Evolutionary conservation across 352 stramenopile species (phyloP), one percentile per base, ranked within the genome.

Genomic region (Pelagophyceae sp.): DNA sequence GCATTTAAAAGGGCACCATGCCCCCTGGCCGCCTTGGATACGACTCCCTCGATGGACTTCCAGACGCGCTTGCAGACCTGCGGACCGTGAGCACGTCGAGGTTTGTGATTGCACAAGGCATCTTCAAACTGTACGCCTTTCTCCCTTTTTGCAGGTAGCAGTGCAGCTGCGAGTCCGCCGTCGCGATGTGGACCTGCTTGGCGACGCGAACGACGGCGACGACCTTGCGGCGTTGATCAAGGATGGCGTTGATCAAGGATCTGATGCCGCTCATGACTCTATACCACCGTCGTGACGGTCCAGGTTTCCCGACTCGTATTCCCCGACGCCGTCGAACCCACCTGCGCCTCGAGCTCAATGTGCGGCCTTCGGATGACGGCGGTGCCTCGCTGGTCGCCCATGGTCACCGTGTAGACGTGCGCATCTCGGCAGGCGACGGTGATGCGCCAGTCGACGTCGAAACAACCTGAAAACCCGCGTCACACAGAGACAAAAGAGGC

Each of bases 141-240:
- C 93, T 91, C 38, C 90, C 90, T 70, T 94, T 95, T 61, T 93
- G 83, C 75, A 94, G 89, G 75, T 90, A 95, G 32, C 88, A 93
- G 54, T 85, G 87, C 29, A 95, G 77, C 38, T 91, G 91, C 17
- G 86, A 83, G 76, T 93, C 92, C 83, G 91, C 89, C 23, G 87
- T 92, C 0, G 89, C 90, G 67, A 95, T 89, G 20, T 93, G 84
- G 60, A 95, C 92, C 40, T 1, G 31, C 70, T 80, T 80, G 29
- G 72, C 76, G 25, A 71, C 71, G 5, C 38, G 45, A 2, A 51
- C 67, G 2, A 80, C 6, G 29, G 51, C 76, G 38, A 60, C 67
- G 65, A 63, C 35, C n/a, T n/a, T n/a, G n/a, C n/a, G n/a, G n/a
- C n/a, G n/a, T n/a, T n/a, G n/a, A 38, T 64, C 82, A 31, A 87